Conservation (phyloP, 495 filamentous ascomycete species). For the Neurospora intermedia region DNA sequence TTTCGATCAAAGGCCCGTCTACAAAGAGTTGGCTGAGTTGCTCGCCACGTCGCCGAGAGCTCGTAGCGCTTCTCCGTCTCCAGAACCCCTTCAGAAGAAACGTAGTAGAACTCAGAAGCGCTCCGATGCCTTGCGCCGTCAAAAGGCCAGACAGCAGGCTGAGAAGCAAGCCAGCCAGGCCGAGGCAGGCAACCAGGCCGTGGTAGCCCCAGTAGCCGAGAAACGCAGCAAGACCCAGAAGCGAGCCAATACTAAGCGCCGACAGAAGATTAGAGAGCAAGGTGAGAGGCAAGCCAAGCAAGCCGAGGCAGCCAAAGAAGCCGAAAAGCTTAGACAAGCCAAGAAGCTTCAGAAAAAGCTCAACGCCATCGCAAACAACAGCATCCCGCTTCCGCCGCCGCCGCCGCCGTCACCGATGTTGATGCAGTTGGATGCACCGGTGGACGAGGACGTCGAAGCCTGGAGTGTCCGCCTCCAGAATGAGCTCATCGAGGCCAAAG, state of each 20-base stretch:
- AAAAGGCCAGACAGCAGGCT: background rate
- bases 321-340: background rate
- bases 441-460: background rate
- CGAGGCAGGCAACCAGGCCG: background rate
- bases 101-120: background rate
- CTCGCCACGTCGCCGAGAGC: background rate
- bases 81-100: background rate
- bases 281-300: background rate
- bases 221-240: too few species aligned
- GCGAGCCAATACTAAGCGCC: background rate
- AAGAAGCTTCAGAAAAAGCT: background rate
- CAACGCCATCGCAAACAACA: background rate
- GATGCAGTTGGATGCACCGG: background rate
- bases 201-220: background rate
- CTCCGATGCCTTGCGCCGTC: background rate
- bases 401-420: background rate
- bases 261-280: background rate
- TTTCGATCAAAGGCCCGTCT: background rate
- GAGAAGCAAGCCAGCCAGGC: background rate
- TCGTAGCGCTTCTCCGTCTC: background rate
- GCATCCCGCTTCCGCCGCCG: background rate
- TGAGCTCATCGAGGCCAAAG: background rate
- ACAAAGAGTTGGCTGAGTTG: background rate
- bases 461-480: background rate
- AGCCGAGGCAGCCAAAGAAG: background rate